Evolutionary conservation across 306 rosid genomes (phyloP).

Genomic region (Cicer cuneatum): DNA sequence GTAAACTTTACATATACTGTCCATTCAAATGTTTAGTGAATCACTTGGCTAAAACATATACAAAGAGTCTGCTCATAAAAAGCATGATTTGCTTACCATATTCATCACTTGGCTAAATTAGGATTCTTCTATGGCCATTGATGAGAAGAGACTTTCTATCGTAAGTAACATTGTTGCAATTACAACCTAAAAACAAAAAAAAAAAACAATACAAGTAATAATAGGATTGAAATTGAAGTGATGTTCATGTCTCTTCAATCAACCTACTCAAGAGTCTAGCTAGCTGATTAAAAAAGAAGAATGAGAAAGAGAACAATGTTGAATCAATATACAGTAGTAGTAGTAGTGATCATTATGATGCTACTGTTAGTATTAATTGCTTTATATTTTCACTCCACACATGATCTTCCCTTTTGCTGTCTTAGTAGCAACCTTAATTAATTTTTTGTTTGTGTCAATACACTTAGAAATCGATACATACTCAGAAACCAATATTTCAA

Average conservation of each 20-base stretch:
- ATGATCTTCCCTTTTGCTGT: neutral
- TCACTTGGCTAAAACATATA: constrained; percentile 18
- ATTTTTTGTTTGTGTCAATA: neutral
- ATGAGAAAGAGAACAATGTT: neutral
- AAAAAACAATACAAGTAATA: constrained; percentile 45
- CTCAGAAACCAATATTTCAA: too few relatives aligned
- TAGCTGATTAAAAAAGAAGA: constrained; percentile 15
- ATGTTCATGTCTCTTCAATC: constrained; percentile 56
- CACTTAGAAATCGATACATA: too few relatives aligned
- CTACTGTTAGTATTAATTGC: neutral
- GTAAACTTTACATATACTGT: constrained; percentile 1
- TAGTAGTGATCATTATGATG: constrained; percentile 23
- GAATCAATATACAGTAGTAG: constrained; percentile 15
- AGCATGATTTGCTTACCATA: constrained; percentile 66
- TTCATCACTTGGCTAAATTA: constrained; percentile 93
- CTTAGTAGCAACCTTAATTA: neutral
- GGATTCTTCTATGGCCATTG: constrained; percentile 83
- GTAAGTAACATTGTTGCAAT: constrained; percentile 70
- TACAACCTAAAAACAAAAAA: constrained; percentile 53
- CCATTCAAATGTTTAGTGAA: constrained; percentile 22
- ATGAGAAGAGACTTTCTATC: constrained; percentile 85
- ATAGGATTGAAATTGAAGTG: constrained; percentile 60
- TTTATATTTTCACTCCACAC: neutral
- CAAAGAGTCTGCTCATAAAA: constrained; percentile 4
- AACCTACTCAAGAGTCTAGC: neutral